phyloP scores from a whole-genome alignment of 2,329 filamentous ascomycete genomes.

The Fusarium sororula region DNA sequence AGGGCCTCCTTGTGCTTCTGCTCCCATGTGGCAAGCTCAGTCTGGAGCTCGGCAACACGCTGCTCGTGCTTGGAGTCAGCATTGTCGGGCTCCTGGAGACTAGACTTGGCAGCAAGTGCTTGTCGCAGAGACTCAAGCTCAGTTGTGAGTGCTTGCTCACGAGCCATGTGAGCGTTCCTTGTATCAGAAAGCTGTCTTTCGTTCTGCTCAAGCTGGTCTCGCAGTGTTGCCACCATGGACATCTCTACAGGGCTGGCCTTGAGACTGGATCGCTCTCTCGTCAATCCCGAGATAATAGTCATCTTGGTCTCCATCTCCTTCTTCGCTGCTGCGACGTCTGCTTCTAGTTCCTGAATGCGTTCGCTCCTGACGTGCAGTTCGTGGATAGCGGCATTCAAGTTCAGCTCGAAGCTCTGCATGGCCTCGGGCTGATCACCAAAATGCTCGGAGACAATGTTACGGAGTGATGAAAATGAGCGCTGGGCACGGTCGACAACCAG shows the following conservation, averaged over 20 bases:
- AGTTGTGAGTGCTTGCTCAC: constrained; percentile 77
- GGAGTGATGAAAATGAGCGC: constrained; percentile 86
- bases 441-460: constrained; percentile 87
- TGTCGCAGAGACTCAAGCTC: constrained; percentile 76
- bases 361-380: constrained; percentile 89
- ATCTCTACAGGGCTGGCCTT: constrained; percentile 88
- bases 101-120: constrained; percentile 51
- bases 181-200: constrained; percentile 81
- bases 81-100: constrained; percentile 44
- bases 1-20: constrained; percentile 77
- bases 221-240: constrained; percentile 85
- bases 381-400: constrained; percentile 90
- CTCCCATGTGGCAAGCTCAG: constrained; percentile 79
- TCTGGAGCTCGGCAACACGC: constrained; percentile 72
- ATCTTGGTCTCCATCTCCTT: constrained; percentile 98
- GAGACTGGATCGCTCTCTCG: constrained; percentile 90
- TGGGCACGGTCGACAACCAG: constrained; percentile 90
- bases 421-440: constrained; percentile 84
- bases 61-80: constrained; percentile 57
- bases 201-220: constrained; percentile 86
- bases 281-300: constrained; percentile 92
- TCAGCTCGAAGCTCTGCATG: constrained; percentile 92
- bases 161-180: constrained; percentile 74
- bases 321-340: constrained; percentile 81
- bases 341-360: constrained; percentile 88